phyloP scores from a whole-genome alignment of 2,329 filamentous ascomycete species.

The Aspergillus sp. region DNA sequence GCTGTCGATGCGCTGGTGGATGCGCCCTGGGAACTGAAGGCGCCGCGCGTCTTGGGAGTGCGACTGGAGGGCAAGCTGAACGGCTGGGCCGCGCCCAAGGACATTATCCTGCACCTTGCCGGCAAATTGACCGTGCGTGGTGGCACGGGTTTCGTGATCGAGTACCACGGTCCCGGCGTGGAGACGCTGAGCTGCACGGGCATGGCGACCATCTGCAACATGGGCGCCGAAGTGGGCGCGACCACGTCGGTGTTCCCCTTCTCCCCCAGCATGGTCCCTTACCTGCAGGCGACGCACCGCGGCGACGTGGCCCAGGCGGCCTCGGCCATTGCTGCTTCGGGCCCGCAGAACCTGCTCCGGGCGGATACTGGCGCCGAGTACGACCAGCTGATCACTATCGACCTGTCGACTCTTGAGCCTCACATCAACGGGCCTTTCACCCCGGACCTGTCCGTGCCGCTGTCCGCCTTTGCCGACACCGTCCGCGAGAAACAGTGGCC shows the following conservation, averaged over 20 bases:
- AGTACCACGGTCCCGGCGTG: constrained; percentile 89
- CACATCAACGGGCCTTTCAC: constrained; percentile 98
- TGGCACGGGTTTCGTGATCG: constrained; percentile 90
- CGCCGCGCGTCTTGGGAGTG: constrained; percentile 85
- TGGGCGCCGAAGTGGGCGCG: constrained; percentile 87
- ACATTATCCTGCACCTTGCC: constrained; percentile 87
- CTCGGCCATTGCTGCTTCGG: constrained; percentile 58
- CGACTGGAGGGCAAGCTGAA: constrained; percentile 77
- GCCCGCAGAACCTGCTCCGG: constrained; percentile 65
- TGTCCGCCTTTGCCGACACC: constrained; percentile 84
- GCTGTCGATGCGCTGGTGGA: constrained; percentile 95
- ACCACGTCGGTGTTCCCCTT: constrained; percentile 96
- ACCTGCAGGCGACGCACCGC: constrained; percentile 81
- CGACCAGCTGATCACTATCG: constrained; percentile 85
- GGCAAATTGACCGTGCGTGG: constrained; percentile 89
- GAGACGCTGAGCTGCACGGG: constrained; percentile 87
- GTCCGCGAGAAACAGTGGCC: constrained; percentile 88
- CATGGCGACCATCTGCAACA: constrained; percentile 89
- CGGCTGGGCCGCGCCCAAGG: constrained; percentile 93
- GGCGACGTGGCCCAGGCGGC: constrained; percentile 68
- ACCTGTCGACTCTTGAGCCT: constrained; percentile 86
- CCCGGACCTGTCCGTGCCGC: constrained; percentile 86
- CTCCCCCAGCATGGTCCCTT: constrained; percentile 77
- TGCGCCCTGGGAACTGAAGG: constrained; percentile 96
- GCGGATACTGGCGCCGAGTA: constrained; percentile 83